Percentiles rank a stretch among this genome's conserved stretches.
Conservation (phyloP, 2,329 filamentous ascomycete species). For the Graphiopsis chlorocephala region DNA sequence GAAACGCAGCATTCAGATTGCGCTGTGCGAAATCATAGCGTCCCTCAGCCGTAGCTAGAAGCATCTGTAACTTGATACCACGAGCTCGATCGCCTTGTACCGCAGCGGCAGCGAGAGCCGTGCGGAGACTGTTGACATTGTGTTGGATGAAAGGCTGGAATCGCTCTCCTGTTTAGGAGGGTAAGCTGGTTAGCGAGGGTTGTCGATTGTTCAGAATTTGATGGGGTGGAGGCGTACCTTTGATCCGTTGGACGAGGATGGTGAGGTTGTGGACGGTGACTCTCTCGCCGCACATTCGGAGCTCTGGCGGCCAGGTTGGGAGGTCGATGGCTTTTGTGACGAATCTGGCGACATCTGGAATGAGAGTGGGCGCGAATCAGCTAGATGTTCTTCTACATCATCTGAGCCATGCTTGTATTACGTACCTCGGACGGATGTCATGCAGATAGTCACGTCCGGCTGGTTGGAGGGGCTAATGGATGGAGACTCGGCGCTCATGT, state of each 20-base stretch:
- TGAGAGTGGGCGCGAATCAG: neutral
- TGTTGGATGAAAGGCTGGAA: constrained; percentile 39
- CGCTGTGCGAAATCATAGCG: constrained; percentile 62
- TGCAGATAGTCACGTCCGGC: constrained; percentile 54
- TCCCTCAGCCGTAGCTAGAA: constrained; percentile 66
- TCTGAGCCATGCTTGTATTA: neutral
- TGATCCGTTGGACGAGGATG: constrained; percentile 50
- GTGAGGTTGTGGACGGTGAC: constrained; percentile 61
- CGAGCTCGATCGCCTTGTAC: constrained; percentile 33
- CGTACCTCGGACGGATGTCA: constrained; percentile 60
- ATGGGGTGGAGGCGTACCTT: constrained; percentile 33
- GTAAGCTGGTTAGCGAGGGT: neutral
- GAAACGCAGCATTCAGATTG: constrained; percentile 55
- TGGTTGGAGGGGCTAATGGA: constrained; percentile 52
- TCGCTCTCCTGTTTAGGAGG: constrained; percentile 15
- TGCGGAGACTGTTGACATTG: constrained; percentile 49
- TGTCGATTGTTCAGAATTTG: neutral
- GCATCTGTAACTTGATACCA: constrained; percentile 52
- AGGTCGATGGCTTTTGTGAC: constrained; percentile 67
- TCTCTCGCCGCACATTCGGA: constrained; percentile 66
- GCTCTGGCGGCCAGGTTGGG: constrained; percentile 64
- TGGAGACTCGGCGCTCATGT: constrained; percentile 59
- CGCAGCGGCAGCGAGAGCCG: constrained; percentile 45
- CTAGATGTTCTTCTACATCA: neutral
- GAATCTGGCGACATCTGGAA: constrained; percentile 68